Evolutionary conservation across 1,284 basidiomycete species (phyloP), one percentile per base, ranked within the genome.

Genomic region (Xanthoconium separans): DNA sequence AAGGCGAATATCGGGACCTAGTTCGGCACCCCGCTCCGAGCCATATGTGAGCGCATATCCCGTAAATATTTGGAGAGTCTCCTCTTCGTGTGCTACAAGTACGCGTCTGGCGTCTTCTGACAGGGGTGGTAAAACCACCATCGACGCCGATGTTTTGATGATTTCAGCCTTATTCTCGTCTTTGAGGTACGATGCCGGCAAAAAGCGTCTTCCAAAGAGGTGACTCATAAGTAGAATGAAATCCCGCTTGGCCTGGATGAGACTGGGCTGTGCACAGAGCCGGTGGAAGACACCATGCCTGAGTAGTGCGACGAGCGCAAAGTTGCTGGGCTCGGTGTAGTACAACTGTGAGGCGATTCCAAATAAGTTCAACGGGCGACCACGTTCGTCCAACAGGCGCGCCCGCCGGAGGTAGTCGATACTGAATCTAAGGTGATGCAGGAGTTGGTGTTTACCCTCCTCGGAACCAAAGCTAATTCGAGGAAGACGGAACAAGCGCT

Each of bases 401-500:
- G 76, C 68, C 2, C 82, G 80, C 31, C 83, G 77, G 15, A 89
- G 76, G 59, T 85, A 88, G 52, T 89, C 87, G 52, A 89, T 82
- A 54, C 79, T 81, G 70, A 88, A 88, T n/a, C 85, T 75, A 29
- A 87, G 64, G 57, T 86, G 85, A 60, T 88, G 84, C 18, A 83
- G 63, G 13, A 87, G 69, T 57, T 87, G 83, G 10, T 79, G 68
- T 53, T 70, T 74, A 8, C 81, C 82, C 6, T 77, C 70, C 10
- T 80, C 73, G 0, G 81, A 84, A 24, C 73, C 69, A 59, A 85
- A 80, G 55, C 77, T 78, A 57, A 88, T 71, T 44, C 80, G 79
- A 6, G 84, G 82, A 7, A 89, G 74, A 15, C 72, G 70, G 45
- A 87, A 64, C 36, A 87, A 66, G 47, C 77, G 79, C 31, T 74